phyloP scores from a whole-genome alignment of 2,329 filamentous ascomycete genomes.

The Zelopaecilomyces penicillatus region DNA sequence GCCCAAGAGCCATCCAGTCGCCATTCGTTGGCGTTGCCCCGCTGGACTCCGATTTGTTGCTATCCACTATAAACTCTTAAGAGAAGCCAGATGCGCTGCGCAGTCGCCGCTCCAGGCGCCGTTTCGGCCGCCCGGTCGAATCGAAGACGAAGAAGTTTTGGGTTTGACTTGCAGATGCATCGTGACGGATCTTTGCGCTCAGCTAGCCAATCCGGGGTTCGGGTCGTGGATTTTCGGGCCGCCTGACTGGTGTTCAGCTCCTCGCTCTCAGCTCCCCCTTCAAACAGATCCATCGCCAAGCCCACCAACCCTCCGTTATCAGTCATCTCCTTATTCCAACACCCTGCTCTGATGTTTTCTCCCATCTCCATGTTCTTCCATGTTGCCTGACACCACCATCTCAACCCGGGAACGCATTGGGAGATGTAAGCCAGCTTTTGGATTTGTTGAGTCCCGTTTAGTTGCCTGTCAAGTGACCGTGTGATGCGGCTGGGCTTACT shows the following conservation, averaged over 20 bases:
- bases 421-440: too few species aligned
- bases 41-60: conserved; percentile 8
- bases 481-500: conserved; percentile 7
- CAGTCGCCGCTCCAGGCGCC: conserved; percentile 7
- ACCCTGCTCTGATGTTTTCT: too few species aligned
- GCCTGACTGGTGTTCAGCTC: conserved; percentile 4
- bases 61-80: neutral
- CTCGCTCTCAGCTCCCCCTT: too few species aligned
- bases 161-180: conserved; percentile 10
- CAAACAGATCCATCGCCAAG: too few species aligned
- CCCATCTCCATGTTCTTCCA: too few species aligned
- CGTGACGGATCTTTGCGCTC: conserved; percentile 7
- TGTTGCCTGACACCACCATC: too few species aligned
- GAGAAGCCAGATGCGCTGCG: conserved; percentile 3
- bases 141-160: conserved; percentile 3
- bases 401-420: too few species aligned
- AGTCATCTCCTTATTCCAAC: too few species aligned
- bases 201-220: conserved; percentile 8
- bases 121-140: conserved; percentile 6
- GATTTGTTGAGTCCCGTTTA: too few species aligned
- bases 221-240: neutral
- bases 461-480: conserved; percentile 1
- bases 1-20: too few species aligned
- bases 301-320: too few species aligned
- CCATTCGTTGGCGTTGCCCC: conserved; percentile 1